Base-by-base conservation (phyloP, 495 filamentous ascomycete species). In the Penicillium subrubescens region DNA sequence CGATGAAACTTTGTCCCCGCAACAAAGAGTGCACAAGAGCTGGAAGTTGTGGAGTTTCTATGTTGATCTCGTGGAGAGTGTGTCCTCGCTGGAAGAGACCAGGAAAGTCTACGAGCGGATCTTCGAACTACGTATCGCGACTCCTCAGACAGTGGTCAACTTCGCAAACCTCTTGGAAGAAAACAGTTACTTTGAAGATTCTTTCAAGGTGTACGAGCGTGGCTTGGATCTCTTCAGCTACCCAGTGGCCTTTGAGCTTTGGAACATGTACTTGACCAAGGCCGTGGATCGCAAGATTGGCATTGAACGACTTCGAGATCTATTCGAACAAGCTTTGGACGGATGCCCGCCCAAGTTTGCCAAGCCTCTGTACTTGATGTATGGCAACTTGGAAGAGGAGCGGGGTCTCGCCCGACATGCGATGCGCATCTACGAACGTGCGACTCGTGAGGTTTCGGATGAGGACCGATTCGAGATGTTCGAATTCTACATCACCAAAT, bases 31-130 rank as follows among this genome's bases (percentile, higher is more conserved):
- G 8, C 96, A 99, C 79, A 99, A 98, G 83, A 96, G 92, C 73
- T 99, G 96, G 96, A 99, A 98, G 75, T 79, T 99, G 15, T 99
- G 95, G 95, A 95, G 92, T 82, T 99, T 98, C 84, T 99, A 99
- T 70, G 94, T 99, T 43, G 95, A 99, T 77, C 86, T 99, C 0
- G 94, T 99, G 12, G 95, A 99, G 74, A 95, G 92, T 77, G 93
- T 97, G 19, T 88, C 89, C 62, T 92, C 91, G 0, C 79, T 98
- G 4, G 94, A 97, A 11, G 94, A 98, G 77, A 98, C 95, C 12
- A 90, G 87, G 72, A 93, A 91, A 73, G 87, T 98, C 17, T 99
- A 99, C 76, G 95, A 98, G 67, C 84, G 96, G 55, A 97, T 98
- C 69, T 99, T 99, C 75, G 96, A 99, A 76, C 88, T 99, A 43